A percentile compares a stretch with the other conserved stretches of the same genome.
Evolutionary conservation across 1,284 basidiomycete species (phyloP).

Genomic region (Gomphus bonarii): DNA sequence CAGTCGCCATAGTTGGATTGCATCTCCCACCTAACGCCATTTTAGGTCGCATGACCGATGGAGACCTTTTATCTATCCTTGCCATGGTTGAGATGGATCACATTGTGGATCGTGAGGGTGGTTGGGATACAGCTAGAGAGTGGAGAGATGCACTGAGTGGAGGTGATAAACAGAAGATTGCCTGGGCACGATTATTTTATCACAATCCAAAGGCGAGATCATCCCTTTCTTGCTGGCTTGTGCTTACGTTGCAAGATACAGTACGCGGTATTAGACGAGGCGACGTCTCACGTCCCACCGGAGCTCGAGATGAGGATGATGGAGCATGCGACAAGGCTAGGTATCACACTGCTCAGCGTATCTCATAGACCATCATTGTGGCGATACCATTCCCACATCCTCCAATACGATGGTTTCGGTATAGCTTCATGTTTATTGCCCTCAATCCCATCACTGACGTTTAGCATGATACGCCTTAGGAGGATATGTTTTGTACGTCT

Average conservation of each 20-base stretch:
- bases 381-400: conserved; percentile 90
- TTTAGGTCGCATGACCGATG: conserved; percentile 63
- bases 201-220: conserved; percentile 75
- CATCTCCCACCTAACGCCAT: not conserved
- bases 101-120: conserved; percentile 92
- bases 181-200: conserved; percentile 96
- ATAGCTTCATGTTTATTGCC: not conserved
- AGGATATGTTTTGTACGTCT: conserved; percentile 73
- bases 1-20: conserved; percentile 22
- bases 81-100: conserved; percentile 77
- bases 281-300: conserved; percentile 87
- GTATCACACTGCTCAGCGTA: conserved; percentile 86
- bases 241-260: conserved; percentile 21
- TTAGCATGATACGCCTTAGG: conserved; percentile 32
- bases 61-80: conserved; percentile 67
- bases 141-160: conserved; percentile 92
- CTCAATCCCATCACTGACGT: not conserved
- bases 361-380: conserved; percentile 89
- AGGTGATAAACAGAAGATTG: conserved; percentile 85
- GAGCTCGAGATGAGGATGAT: conserved; percentile 95
- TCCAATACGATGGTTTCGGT: conserved; percentile 68
- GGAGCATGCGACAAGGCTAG: conserved; percentile 81
- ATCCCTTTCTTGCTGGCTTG: not conserved
- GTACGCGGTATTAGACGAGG: conserved; percentile 97
- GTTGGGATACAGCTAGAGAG: conserved; percentile 83